Percentiles rank a stretch among this genome's conserved stretches.
These are phyloP conservation scores for Marasmius sp. DNA, from an alignment of 1,284 basidiomycete species.

Conservation along the genomic window DNA sequence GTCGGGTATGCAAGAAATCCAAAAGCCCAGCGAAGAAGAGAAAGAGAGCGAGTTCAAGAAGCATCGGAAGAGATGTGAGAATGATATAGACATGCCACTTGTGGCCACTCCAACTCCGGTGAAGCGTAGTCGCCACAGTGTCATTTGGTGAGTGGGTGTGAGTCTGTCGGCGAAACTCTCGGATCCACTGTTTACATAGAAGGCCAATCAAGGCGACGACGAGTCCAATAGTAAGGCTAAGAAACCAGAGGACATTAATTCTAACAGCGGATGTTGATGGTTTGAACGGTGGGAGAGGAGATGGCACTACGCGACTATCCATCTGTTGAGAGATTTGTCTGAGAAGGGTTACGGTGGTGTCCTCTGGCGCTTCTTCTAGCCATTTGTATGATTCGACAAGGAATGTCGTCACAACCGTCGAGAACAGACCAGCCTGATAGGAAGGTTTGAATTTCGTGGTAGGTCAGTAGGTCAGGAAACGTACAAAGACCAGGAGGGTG, in stretches of 20 bases:
- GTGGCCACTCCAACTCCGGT: not conserved
- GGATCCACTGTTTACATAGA: slow-evolving; percentile 11
- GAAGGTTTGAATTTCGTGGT: not conserved
- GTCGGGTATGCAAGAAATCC: not conserved
- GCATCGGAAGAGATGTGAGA: not conserved
- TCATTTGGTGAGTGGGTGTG: not conserved
- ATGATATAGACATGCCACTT: not conserved
- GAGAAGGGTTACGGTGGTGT: not conserved
- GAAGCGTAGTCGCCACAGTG: not conserved
- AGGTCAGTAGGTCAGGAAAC: not conserved
- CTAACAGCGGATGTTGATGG: not conserved
- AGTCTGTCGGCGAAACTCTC: slow-evolving; percentile 5
- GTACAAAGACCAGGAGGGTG: slow-evolving; percentile 3
- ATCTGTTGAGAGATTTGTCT: not conserved
- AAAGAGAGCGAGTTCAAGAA: not conserved
- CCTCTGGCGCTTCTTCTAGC: not conserved
- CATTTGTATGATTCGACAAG: slow-evolving; percentile 3
- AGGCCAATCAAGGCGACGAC: slow-evolving; percentile 1
- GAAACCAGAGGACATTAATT: slow-evolving; percentile 3
- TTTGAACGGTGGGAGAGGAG: not conserved
- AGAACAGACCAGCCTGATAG: not conserved
- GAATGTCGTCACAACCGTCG: slow-evolving; percentile 2
- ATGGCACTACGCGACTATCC: not conserved
- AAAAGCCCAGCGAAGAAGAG: slow-evolving; percentile 4
- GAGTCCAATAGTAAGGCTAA: slow-evolving; percentile 7